Evolutionary conservation across 768 basidiomycete species (phyloP).

Genomic region (Leccinum disarticulatum): DNA sequence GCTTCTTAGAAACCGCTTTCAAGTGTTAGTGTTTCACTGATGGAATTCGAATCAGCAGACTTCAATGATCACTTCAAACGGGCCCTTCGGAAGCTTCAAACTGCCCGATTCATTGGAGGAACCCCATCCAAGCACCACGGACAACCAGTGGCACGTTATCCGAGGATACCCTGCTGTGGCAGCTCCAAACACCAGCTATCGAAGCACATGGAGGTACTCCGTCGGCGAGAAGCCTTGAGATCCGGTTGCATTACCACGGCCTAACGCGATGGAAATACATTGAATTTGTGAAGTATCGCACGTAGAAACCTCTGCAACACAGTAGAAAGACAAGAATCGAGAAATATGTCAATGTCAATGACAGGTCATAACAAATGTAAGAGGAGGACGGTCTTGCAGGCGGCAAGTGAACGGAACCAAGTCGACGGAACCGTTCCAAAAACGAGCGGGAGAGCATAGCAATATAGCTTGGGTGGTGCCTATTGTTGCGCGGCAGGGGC

Average conservation of each 20-base stretch:
- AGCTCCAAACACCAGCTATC: background rate
- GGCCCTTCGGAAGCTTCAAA: background rate
- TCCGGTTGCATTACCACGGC: slow-evolving; percentile 5
- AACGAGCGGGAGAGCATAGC: slow-evolving; percentile 30
- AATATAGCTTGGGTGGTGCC: slow-evolving; percentile 22
- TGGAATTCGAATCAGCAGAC: background rate
- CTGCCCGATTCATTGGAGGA: background rate
- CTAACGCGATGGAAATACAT: slow-evolving; percentile 21
- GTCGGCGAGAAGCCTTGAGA: background rate
- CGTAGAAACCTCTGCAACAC: slow-evolving; percentile 10
- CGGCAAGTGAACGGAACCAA: slow-evolving; percentile 11
- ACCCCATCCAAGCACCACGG: background rate
- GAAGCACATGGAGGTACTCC: background rate
- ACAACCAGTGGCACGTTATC: background rate
- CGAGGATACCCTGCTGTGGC: background rate
- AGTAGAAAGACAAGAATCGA: slow-evolving; percentile 14
- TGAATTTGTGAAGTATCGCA: slow-evolving; percentile 10
- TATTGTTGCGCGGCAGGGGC: slow-evolving; percentile 21
- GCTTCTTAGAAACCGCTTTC: background rate
- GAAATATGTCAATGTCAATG: slow-evolving; percentile 20
- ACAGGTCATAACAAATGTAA: slow-evolving; percentile 22
- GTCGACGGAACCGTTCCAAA: slow-evolving; percentile 14
- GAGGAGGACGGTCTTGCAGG: slow-evolving; percentile 11
- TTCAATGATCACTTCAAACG: background rate
- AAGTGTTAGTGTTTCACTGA: background rate